Evolutionary conservation across 306 rosid species (phyloP).

Genomic region (Lagenaria siceraria): DNA sequence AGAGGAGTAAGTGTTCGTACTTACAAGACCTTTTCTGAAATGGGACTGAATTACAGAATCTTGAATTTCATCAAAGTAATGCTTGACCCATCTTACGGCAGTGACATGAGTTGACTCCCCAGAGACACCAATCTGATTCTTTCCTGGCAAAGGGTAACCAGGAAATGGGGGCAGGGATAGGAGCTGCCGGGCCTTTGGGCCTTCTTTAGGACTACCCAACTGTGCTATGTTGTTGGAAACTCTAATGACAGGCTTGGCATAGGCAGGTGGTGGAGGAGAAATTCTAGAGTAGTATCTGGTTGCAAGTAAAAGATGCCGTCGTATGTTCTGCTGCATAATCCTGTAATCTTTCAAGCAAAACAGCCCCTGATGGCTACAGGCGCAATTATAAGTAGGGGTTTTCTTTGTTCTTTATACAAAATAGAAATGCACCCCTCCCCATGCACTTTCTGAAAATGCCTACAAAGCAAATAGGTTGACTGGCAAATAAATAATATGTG

Average conservation of each 20-base stretch:
- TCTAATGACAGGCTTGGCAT: conserved; percentile 43
- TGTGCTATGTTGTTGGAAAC: conserved; percentile 69
- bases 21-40: conserved; percentile 81
- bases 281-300: not conserved
- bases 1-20: conserved; percentile 9
- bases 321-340: not conserved
- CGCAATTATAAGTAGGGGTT: not conserved
- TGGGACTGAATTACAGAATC: conserved; percentile 56
- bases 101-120: conserved; percentile 34
- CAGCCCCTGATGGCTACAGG: not conserved
- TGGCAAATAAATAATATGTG: too few relatives aligned
- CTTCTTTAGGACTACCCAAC: conserved; percentile 53
- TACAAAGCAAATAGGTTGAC: too few relatives aligned
- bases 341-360: not conserved
- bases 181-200: conserved; percentile 77
- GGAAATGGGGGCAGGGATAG: conserved; percentile 82
- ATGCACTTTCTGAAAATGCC: too few relatives aligned
- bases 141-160: conserved; percentile 42
- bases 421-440: too few relatives aligned
- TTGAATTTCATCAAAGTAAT: conserved; percentile 55
- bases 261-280: conserved; percentile 47
- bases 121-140: conserved; percentile 18
- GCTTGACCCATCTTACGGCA: conserved; percentile 76
- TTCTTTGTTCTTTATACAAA: too few relatives aligned
- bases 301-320: not conserved